Base-by-base conservation (phyloP, 345 rosid species). In the Bruguiera parviflora region DNA sequence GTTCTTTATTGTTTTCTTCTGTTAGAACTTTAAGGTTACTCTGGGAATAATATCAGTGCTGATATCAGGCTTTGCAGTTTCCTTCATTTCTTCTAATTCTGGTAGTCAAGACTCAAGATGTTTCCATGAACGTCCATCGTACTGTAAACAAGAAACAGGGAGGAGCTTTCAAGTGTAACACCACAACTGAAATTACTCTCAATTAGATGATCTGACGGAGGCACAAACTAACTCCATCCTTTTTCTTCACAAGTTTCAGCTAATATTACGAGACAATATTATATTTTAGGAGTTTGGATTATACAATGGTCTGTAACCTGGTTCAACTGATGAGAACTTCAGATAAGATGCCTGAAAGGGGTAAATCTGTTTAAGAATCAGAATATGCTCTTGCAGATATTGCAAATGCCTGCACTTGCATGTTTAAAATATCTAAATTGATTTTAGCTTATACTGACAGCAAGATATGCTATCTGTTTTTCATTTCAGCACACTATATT, bases 281-380 rank as follows among this genome's bases (percentile, higher is more conserved):
- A 32, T 58, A 60, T 39, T 77, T 58, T 84, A 95, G 98, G 89
- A 95, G 91, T 65, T 89, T 94, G 22, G 96, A 98, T 37, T 89
- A 96, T 74, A 95, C 92, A 75, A 90, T 95, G 99, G 85, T 95
- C 66, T 91, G 96, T 18, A 90, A 96, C 28, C 85, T 92, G 49
- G 94, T 90, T 79, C 98, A 87, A 79, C 53, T 92, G 82, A 95
- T 95, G 98, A 90, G 99, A 85, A 92, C 94, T 69, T 85, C 90
- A 22, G 98, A 95, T 70, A 88, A 68, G 74, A 92, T 92, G 97
- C 97, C 97, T 28, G 97, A 95, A 95, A 69, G 96, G 86, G 90
- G 97, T 92, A 78, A 64, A 46, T 57, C 20, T 49, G 32, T 65
- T 16, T 6, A 43, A 47, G 10, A 19, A 60, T 20, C 29, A 51